Conservation (phyloP, 1,139 yeast genomes). For the Arxiozyma bovina region DNA sequence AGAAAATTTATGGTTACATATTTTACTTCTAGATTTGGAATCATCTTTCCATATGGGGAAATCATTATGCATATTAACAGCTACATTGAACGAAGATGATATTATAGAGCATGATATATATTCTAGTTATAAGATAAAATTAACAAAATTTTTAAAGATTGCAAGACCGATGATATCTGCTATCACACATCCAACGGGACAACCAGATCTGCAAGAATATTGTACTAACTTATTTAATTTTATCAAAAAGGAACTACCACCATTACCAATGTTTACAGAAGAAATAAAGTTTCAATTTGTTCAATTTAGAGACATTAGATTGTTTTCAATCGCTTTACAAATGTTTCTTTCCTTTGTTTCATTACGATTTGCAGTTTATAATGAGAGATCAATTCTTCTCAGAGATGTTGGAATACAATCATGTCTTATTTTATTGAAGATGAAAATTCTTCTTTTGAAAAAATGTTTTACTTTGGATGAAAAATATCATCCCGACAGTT, state of each 20-base stretch:
- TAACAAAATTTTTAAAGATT: conserved; percentile 13
- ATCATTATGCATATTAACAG: conserved; percentile 12
- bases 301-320: conserved; percentile 9
- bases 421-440: conserved; percentile 7
- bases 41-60: conserved; percentile 27
- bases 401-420: conserved; percentile 8
- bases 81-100: neutral
- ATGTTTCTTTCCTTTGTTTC: conserved; percentile 5
- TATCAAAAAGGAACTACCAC: conserved; percentile 16
- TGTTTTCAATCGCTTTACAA: conserved; percentile 7
- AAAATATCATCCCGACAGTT: conserved; percentile 3
- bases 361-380: conserved; percentile 8
- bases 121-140: conserved; percentile 8
- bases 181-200: conserved; percentile 6
- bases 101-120: neutral
- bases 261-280: conserved; percentile 15
- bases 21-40: conserved; percentile 25
- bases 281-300: conserved; percentile 6
- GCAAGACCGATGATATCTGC: conserved; percentile 14
- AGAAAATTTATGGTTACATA: conserved; percentile 26
- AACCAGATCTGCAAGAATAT: conserved; percentile 12
- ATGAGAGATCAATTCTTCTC: conserved; percentile 4
- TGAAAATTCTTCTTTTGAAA: conserved; percentile 3
- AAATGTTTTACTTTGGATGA: conserved; percentile 7
- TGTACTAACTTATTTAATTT: conserved; percentile 11